Percentiles rank a stretch among this genome's conserved stretches.
Conservation (phyloP, 148 eudicot genomes). For the Beta vulgaris region DNA sequence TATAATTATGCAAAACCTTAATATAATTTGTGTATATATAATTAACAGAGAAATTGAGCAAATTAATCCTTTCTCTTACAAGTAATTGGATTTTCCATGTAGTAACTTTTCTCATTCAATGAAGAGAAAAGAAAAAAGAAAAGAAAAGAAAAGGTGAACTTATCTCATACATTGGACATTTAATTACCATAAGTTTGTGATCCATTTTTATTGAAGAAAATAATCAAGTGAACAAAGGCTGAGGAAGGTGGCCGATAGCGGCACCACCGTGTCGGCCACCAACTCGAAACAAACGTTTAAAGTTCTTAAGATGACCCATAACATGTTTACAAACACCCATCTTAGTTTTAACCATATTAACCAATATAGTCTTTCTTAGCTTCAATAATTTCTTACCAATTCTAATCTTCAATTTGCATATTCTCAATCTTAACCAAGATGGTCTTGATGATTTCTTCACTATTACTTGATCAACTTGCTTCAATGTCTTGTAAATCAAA, state of each 20-base stretch:
- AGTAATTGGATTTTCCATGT: not conserved
- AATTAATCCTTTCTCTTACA: not conserved
- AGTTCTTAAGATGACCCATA: conserved; percentile 36
- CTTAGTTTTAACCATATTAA: conserved; percentile 34
- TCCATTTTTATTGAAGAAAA: not conserved
- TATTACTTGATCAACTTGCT: conserved; percentile 39
- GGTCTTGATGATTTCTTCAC: conserved; percentile 28
- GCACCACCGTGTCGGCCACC: conserved; percentile 18
- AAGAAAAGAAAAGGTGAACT: not conserved
- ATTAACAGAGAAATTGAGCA: not conserved
- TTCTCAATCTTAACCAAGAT: conserved; percentile 50
- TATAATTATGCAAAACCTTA: too few species aligned
- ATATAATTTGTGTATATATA: too few species aligned
- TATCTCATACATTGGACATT: not conserved
- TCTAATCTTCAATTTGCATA: conserved; percentile 60
- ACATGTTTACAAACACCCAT: conserved; percentile 37
- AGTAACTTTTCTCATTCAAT: not conserved
- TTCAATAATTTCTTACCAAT: conserved; percentile 63
- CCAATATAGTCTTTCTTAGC: conserved; percentile 43
- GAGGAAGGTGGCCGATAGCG: conserved; percentile 35
- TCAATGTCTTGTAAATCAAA: conserved; percentile 66
- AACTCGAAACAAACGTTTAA: conserved; percentile 39
- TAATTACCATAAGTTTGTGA: not conserved
- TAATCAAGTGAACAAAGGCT: conserved; percentile 26
- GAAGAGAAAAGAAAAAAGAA: not conserved